phyloP scores from a whole-genome alignment of 441 rosid species.

The Isatis lusitanica region DNA sequence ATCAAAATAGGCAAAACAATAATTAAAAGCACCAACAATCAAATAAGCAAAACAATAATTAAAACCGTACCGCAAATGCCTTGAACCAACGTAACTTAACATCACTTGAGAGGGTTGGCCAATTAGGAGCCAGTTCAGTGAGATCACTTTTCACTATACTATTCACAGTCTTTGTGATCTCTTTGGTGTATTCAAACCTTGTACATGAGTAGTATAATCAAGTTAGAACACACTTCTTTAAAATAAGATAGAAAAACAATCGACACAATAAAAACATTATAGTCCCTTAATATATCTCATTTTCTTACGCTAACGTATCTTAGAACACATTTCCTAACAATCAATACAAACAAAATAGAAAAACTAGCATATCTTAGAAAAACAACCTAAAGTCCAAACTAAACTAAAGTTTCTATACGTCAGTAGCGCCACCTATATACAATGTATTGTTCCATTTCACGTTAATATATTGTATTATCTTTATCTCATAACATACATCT shows the following conservation, averaged over 20 bases:
- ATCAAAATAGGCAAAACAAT: background rate
- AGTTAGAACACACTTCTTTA: no score
- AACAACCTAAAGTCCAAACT: no score
- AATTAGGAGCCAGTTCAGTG: background rate
- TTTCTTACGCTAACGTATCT: no score
- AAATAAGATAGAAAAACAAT: no score
- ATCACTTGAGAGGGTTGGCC: background rate
- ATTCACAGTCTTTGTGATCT: background rate
- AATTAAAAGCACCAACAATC: background rate
- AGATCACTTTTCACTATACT: background rate
- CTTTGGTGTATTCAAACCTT: background rate
- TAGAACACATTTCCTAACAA: no score
- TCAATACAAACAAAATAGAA: no score
- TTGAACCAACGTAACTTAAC: background rate
- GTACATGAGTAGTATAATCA: no score
- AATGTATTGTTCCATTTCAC: conserved; percentile 10
- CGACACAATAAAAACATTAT: no score
- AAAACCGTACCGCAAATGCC: background rate
- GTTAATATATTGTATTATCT: background rate
- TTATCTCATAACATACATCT: background rate
- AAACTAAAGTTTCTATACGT: no score
- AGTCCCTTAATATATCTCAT: no score
- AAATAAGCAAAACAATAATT: background rate
- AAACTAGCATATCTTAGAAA: no score
- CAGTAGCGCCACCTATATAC: conserved; percentile 14